phyloP scores from a whole-genome alignment of 1,284 basidiomycete genomes.

The Austroboletus olivaceoglutinosus region DNA sequence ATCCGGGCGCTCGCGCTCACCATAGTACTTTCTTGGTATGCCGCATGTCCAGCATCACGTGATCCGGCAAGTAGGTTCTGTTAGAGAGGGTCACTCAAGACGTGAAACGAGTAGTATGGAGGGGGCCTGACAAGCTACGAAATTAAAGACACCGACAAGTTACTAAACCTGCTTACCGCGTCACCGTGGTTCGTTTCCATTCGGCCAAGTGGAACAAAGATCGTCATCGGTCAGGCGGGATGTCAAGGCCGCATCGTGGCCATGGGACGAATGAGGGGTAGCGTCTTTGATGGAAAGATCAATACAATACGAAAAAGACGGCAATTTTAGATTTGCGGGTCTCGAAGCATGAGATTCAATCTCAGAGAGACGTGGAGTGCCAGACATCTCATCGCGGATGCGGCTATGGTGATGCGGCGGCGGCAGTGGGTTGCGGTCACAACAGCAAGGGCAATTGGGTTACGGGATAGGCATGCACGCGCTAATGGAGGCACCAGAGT shows the following conservation, averaged over 20 bases:
- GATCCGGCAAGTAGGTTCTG: conserved; percentile 30
- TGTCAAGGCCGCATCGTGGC: conserved; percentile 12
- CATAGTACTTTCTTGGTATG: conserved; percentile 3
- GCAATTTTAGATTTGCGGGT: conserved; percentile 22
- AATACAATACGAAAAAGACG: conserved; percentile 6
- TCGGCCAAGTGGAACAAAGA: conserved; percentile 16
- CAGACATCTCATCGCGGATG: conserved; percentile 5
- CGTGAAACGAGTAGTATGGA: conserved; percentile 29
- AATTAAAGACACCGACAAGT: conserved; percentile 14
- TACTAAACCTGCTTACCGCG: conserved; percentile 8
- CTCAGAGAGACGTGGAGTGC: conserved; percentile 13
- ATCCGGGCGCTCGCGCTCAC: too few species aligned
- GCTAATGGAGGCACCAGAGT: conserved; percentile 14
- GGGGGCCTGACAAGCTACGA: conserved; percentile 11
- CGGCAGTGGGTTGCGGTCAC: conserved; percentile 13
- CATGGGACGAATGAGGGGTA: conserved; percentile 5
- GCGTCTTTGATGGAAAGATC: conserved; percentile 14
- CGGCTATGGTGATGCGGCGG: conserved; percentile 20
- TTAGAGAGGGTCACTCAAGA: conserved; percentile 11
- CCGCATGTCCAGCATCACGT: conserved; percentile 13
- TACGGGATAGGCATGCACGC: conserved; percentile 12
- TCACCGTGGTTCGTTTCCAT: conserved; percentile 22
- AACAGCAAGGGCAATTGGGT: conserved; percentile 15
- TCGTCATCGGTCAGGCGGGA: conserved; percentile 12
- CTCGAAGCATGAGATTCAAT: conserved; percentile 16